Evolutionary conservation across 139 green algal genomes (phyloP), one percentile per base, ranked within the genome.

Genomic region (Picocystis salinarum): DNA sequence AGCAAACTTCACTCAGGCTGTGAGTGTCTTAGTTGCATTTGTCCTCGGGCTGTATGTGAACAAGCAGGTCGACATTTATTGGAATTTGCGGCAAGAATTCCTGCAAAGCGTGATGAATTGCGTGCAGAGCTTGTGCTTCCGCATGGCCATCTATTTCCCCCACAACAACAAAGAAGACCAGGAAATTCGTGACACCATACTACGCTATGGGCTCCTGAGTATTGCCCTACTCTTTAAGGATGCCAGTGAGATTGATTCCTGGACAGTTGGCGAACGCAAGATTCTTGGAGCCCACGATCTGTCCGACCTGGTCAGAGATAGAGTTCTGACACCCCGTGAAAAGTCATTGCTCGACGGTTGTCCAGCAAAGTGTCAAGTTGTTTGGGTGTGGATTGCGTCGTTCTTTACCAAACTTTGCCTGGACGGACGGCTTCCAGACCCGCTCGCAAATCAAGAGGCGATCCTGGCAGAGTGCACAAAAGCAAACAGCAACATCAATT

Each of bases 141-240:
- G 36, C 20, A 44, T 44, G 36, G 36, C 36, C 20, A 44, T 44
- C 10, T 44, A 44, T 10, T 44, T 44, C 26, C 36, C 36, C 7
- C 20, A 20, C 7, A 44, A 44, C 36, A 28, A 20, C 20, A 28
- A 44, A 20, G 36, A 44, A 7, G 36, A 44, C 36, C 24, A 20
- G 10, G 20, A 44, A 20, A 20, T 23, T 10, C 24, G 36, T 19
- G 36, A 44, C 20, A 44, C 36, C 36, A 44, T 44, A 20, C 24
- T 44, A 20, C 7, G 36, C 9, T 44, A 44, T 11, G 36, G 36
- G 10, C 24, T 44, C 10, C 36, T 44, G 9, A 18, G 7, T 11
- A 20, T 44, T 19, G 36, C 36, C 36, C 36, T 44, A 20, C 36
- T 44, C 10, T 44, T 44, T 23, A 44, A 44, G 36, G 36, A 44